phyloP scores from a whole-genome alignment of 371 early-diverging fungal species.

The Syncephalastrum racemosum region DNA sequence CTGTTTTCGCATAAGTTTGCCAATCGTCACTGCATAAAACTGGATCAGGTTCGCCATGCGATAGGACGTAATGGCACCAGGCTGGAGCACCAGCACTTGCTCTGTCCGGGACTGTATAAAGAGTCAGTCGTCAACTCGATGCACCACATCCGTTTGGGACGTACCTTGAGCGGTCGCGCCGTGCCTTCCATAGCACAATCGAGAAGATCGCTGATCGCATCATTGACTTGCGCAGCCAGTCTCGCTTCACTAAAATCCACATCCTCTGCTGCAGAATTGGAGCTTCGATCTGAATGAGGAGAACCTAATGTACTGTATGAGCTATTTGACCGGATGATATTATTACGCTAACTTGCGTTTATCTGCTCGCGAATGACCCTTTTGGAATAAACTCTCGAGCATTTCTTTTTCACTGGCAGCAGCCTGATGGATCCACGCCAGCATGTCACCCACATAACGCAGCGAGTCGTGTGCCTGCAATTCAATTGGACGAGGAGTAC shows the following conservation, averaged over 20 bases:
- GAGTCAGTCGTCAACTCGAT: not conserved
- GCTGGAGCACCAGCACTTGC: slow-evolving; percentile 72
- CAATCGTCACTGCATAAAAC: slow-evolving; percentile 73
- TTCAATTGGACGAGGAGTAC: slow-evolving; percentile 88
- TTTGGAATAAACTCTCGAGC: slow-evolving; percentile 71
- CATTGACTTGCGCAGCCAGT: slow-evolving; percentile 13
- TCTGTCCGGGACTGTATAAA: slow-evolving; percentile 66
- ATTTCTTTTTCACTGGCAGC: slow-evolving; percentile 87
- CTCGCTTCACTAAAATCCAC: no score
- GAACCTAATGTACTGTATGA: not conserved
- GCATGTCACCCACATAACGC: slow-evolving; percentile 91
- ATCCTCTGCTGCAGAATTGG: no score
- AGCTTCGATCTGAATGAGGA: no score
- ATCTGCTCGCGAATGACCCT: not conserved
- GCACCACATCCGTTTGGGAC: not conserved
- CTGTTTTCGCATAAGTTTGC: slow-evolving; percentile 56
- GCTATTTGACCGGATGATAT: not conserved
- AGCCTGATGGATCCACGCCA: slow-evolving; percentile 95
- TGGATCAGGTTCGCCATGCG: slow-evolving; percentile 74
- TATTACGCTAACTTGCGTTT: not conserved
- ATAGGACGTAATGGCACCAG: slow-evolving; percentile 68
- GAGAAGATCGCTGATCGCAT: slow-evolving; percentile 51
- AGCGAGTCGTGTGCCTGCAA: slow-evolving; percentile 88
- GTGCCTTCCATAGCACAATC: slow-evolving; percentile 78
- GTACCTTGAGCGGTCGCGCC: slow-evolving; percentile 72